Conservation (phyloP, 2,329 filamentous ascomycete species). For the Xylariales sp. region DNA sequence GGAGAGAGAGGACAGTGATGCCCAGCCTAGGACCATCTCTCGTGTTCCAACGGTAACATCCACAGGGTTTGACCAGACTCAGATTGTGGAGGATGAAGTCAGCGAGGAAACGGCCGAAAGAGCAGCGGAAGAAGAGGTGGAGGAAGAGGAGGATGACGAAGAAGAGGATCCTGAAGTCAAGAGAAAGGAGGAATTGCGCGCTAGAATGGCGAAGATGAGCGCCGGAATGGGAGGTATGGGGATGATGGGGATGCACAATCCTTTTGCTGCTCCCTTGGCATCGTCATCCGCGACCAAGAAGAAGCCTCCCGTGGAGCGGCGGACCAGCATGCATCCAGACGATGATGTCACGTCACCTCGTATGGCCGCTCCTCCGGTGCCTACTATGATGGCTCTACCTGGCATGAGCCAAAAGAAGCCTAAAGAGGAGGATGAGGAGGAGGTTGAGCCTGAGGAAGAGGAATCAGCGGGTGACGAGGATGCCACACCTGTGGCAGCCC, state of each 20-base stretch:
- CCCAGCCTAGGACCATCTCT: conserved; percentile 39
- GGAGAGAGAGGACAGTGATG: conserved; percentile 72
- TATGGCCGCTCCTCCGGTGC: conserved; percentile 48
- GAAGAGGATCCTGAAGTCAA: conserved; percentile 84
- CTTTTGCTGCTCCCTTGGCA: conserved; percentile 73
- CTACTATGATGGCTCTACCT: conserved; percentile 61
- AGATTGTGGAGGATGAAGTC: conserved; percentile 40
- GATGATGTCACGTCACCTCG: conserved; percentile 37
- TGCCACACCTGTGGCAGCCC: conserved; percentile 22
- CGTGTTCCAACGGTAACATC: conserved; percentile 34
- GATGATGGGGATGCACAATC: conserved; percentile 72
- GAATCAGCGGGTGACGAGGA: conserved; percentile 32
- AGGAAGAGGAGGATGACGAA: conserved; percentile 73
- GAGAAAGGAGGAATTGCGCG: conserved; percentile 81
- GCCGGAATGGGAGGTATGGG: conserved; percentile 65
- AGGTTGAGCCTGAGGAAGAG: conserved; percentile 45
- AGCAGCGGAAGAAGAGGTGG: conserved; percentile 40
- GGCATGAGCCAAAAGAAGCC: conserved; percentile 62
- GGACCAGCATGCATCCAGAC: conserved; percentile 37
- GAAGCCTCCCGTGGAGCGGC: conserved; percentile 36
- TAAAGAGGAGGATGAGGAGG: conserved; percentile 36
- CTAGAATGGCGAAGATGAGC: conserved; percentile 98
- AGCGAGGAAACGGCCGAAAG: conserved; percentile 35
- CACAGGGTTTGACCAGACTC: conserved; percentile 16
- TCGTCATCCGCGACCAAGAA: conserved; percentile 50